These are phyloP conservation scores for Monosiga brevicollis DNA, from an alignment of 78 protist genomes.

Conservation along the genomic window DNA sequence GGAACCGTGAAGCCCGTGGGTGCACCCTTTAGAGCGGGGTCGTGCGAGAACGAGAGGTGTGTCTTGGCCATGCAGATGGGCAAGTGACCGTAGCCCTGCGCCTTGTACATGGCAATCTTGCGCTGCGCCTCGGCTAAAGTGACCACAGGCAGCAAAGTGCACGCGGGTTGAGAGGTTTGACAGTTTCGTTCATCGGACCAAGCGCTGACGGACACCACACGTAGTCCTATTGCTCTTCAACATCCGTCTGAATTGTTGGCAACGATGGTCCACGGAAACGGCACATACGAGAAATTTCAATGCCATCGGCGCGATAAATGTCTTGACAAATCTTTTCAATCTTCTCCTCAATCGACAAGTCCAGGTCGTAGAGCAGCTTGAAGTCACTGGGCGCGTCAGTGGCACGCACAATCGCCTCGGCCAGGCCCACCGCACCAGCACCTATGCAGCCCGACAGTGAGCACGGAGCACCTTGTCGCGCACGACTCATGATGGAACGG, in stretches of 20 bases:
- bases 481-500: not conserved
- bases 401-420: slow-evolving; percentile 68
- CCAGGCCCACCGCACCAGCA: slow-evolving; percentile 80
- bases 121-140: slow-evolving; percentile 31
- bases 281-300: slow-evolving; percentile 8
- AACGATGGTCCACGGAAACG: not conserved
- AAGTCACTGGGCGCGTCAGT: slow-evolving; percentile 55
- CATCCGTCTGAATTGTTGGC: no score
- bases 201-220: no score
- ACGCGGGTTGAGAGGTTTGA: no score
- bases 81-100: slow-evolving; percentile 61
- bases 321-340: slow-evolving; percentile 66
- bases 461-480: not conserved
- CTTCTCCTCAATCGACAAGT: slow-evolving; percentile 66
- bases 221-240: no score
- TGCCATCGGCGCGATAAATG: slow-evolving; percentile 87
- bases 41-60: slow-evolving; percentile 77
- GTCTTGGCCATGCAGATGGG: slow-evolving; percentile 98
- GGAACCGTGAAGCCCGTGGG: slow-evolving; percentile 73
- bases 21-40: slow-evolving; percentile 72
- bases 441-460: slow-evolving; percentile 42
- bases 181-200: no score
- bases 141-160: no score
- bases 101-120: slow-evolving; percentile 54
- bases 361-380: slow-evolving; percentile 66